Conservation (phyloP, 768 basidiomycete genomes). For the Fomitopsis pulvina region DNA sequence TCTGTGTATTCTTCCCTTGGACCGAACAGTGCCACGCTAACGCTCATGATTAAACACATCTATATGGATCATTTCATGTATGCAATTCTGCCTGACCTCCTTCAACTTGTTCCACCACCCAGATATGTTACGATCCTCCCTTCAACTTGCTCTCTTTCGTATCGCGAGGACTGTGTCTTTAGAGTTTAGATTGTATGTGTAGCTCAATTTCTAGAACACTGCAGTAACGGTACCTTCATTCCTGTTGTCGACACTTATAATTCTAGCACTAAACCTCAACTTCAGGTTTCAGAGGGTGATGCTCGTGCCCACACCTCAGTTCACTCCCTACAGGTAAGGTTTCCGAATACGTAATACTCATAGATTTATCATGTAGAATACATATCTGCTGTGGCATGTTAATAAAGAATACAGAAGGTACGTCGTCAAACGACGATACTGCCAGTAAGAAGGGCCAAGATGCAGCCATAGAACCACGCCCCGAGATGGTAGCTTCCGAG, state of each 20-base stretch:
- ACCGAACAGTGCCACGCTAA: too few relatives aligned
- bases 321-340: neutral
- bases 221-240: neutral
- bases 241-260: neutral
- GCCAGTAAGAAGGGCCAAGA: constrained; percentile 1
- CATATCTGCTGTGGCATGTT: neutral
- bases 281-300: too few relatives aligned
- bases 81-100: too few relatives aligned
- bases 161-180: neutral
- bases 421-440: neutral
- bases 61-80: neutral
- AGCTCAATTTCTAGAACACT: neutral
- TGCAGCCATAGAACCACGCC: constrained; percentile 1
- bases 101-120: neutral
- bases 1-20: too few relatives aligned
- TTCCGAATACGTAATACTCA: neutral
- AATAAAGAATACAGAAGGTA: constrained; percentile 1
- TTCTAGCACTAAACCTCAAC: too few relatives aligned
- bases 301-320: too few relatives aligned
- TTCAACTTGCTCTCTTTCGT: neutral
- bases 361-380: constrained; percentile 5
- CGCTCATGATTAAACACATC: too few relatives aligned
- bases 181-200: neutral
- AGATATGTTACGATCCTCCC: neutral
- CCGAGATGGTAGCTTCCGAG: neutral